phyloP scores from a whole-genome alignment of 108 stramenopile species.

The Aureococcus anophagefferens region DNA sequence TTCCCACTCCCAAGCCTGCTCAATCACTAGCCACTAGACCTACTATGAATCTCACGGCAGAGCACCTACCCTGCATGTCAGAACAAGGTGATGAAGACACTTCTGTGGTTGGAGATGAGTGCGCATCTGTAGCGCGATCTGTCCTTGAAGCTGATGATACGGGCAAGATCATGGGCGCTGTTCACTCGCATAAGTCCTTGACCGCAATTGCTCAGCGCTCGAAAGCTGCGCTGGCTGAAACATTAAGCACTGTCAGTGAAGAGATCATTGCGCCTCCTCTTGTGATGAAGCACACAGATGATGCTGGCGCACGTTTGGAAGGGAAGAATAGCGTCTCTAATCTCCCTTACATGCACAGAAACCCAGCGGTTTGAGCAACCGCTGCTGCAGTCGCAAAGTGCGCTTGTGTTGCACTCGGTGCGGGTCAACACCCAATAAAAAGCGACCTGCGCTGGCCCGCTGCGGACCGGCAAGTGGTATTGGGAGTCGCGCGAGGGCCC shows the following conservation, averaged over 20 bases:
- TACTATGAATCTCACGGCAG: too few relatives aligned
- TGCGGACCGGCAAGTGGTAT: too few relatives aligned
- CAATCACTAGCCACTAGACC: too few relatives aligned
- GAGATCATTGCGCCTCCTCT: slow-evolving; percentile 35
- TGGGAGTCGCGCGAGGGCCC: too few relatives aligned
- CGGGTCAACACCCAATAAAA: too few relatives aligned
- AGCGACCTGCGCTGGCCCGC: too few relatives aligned
- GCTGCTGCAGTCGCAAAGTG: too few relatives aligned
- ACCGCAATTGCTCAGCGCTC: slow-evolving; percentile 13
- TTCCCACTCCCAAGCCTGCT: too few relatives aligned
- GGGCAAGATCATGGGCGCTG: background rate
- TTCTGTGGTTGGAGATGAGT: background rate
- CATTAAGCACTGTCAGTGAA: slow-evolving; percentile 9
- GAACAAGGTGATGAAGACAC: too few relatives aligned
- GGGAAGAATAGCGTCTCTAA: slow-evolving; percentile 39
- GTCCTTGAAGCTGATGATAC: background rate
- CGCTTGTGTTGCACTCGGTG: too few relatives aligned
- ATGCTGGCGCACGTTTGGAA: slow-evolving; percentile 32
- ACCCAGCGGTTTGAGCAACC: slow-evolving; percentile 43
- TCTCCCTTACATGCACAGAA: slow-evolving; percentile 47
- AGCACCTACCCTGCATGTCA: too few relatives aligned
- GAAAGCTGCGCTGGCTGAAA: slow-evolving; percentile 15
- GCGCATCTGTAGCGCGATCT: background rate
- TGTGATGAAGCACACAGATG: slow-evolving; percentile 34
- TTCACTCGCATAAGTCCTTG: slow-evolving; percentile 32